Conservation (phyloP, 148 eudicot species). For the Limonium bicolor region DNA sequence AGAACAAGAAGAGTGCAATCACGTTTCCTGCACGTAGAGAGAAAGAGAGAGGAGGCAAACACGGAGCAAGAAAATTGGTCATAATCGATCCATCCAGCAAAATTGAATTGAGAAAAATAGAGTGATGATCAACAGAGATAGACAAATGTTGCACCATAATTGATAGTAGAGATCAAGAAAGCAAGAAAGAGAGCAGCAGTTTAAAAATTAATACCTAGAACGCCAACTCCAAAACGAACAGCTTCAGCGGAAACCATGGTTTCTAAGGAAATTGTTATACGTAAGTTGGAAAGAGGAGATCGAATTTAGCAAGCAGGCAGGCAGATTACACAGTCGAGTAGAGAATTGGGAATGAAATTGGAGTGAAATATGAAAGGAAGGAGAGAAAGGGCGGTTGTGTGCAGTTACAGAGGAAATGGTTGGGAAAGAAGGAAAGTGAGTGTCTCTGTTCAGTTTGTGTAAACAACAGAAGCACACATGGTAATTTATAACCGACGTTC, state of each 20-base stretch:
- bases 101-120: background rate
- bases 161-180: background rate
- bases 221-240: conserved; percentile 27
- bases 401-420: no score
- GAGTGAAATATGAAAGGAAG: no score
- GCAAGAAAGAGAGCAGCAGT: background rate
- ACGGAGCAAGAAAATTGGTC: background rate
- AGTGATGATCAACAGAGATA: background rate
- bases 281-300: no score
- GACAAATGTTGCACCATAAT: background rate
- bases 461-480: no score
- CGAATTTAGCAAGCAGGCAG: no score
- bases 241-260: conserved; percentile 17
- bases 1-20: conserved; percentile 41
- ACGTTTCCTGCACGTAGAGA: conserved; percentile 57
- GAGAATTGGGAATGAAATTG: no score
- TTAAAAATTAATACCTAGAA: conserved; percentile 16
- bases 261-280: no score
- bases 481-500: no score
- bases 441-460: no score
- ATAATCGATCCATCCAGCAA: background rate
- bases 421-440: no score
- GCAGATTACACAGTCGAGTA: no score
- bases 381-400: no score
- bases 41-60: background rate